Evolutionary conservation across 495 filamentous ascomycete species (phyloP).

Genomic region (Aspergillus egyptiacus): DNA sequence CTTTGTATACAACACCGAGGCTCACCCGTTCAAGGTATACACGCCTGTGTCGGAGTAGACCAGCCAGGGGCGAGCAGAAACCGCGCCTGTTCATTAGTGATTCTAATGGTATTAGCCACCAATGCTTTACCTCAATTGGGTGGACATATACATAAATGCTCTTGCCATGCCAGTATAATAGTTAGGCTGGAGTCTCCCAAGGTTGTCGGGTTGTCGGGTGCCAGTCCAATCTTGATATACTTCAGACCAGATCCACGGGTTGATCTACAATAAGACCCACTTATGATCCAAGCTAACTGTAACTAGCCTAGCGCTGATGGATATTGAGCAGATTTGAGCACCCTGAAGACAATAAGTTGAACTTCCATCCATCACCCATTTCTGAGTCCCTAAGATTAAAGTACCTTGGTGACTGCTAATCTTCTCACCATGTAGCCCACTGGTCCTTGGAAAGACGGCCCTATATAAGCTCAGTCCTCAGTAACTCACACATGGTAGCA

Average conservation of each 20-base stretch:
- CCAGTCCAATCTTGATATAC: too few relatives aligned
- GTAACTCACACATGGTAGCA: background rate
- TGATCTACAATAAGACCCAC: background rate
- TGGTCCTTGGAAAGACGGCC: background rate
- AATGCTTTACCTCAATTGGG: too few relatives aligned
- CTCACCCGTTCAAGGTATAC: slow-evolving; percentile 63
- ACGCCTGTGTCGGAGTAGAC: background rate
- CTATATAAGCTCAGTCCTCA: background rate
- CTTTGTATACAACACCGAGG: slow-evolving; percentile 83
- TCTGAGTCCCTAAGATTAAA: too few relatives aligned
- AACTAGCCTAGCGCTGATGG: slow-evolving; percentile 1
- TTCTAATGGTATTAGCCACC: background rate
- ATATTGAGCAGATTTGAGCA: slow-evolving; percentile 16
- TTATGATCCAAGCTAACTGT: background rate
- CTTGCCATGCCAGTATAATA: too few relatives aligned
- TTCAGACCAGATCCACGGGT: too few relatives aligned
- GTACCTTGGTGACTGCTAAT: slow-evolving; percentile 15
- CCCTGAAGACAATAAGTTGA: slow-evolving; percentile 10
- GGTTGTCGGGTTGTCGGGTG: too few relatives aligned
- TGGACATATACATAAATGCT: too few relatives aligned
- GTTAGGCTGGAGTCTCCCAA: too few relatives aligned
- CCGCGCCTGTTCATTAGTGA: background rate
- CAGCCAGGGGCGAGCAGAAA: too few relatives aligned
- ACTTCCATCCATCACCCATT: background rate
- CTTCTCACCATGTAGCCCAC: background rate